These are phyloP conservation scores for Cinnamomum chago DNA, from an alignment of 164 flowering plant genomes.

Conservation along the genomic window DNA sequence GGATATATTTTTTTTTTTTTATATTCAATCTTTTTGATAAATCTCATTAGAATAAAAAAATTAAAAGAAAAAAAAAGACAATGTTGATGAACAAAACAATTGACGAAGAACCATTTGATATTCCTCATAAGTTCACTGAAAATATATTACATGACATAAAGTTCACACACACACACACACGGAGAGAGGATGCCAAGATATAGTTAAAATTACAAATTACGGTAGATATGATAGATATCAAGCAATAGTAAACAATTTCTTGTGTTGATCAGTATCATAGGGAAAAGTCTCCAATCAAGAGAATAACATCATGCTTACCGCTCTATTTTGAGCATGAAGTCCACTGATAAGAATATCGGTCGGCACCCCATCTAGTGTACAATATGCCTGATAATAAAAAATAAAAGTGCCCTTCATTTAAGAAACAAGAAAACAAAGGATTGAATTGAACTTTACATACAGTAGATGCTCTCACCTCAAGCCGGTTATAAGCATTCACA, in stretches of 20 bases:
- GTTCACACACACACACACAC: too few relatives aligned
- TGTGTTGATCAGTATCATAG: too few relatives aligned
- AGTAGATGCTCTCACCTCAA: slow-evolving; percentile 51
- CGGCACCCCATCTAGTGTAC: slow-evolving; percentile 81
- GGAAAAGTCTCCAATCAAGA: background rate
- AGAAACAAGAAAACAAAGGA: background rate
- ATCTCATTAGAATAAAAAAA: too few relatives aligned
- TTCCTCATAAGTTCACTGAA: too few relatives aligned
- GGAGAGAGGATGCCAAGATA: background rate
- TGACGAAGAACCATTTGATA: too few relatives aligned
- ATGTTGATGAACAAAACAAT: too few relatives aligned
- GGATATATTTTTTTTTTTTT: too few relatives aligned
- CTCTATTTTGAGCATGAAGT: slow-evolving; percentile 75
- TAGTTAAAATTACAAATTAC: background rate
- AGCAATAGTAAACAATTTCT: too few relatives aligned
- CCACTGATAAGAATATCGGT: slow-evolving; percentile 80
- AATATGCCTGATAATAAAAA: slow-evolving; percentile 65
- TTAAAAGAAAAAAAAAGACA: too few relatives aligned
- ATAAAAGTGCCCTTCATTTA: background rate
- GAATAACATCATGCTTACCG: slow-evolving; percentile 51
- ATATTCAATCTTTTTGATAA: too few relatives aligned
- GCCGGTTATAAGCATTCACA: slow-evolving; percentile 77
- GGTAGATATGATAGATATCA: background rate
- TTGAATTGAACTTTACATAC: background rate
- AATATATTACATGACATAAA: too few relatives aligned